Percentiles rank a stretch among this genome's conserved stretches.
Evolutionary conservation across 2,329 filamentous ascomycete species (phyloP).

Genomic region (Exophiala sp.): DNA sequence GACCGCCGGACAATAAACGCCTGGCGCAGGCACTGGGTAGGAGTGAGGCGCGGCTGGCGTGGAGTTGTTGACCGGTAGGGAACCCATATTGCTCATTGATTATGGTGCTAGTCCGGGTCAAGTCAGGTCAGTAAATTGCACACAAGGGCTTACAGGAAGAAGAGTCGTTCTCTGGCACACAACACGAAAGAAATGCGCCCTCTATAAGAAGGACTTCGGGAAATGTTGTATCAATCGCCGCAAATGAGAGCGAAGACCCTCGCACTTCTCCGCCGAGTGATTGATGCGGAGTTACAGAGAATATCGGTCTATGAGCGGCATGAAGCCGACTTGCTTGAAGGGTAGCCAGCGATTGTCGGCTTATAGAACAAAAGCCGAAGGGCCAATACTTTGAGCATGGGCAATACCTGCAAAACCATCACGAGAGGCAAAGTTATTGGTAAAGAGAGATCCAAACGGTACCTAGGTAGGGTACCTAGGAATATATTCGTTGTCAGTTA

Average conservation of each 20-base stretch:
- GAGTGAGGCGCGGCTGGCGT: slow-evolving; percentile 8
- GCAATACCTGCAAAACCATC: no score
- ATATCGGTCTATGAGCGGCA: background rate
- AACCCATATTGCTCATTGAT: slow-evolving; percentile 19
- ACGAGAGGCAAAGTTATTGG: no score
- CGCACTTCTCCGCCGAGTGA: background rate
- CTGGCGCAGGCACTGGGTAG: slow-evolving; percentile 33
- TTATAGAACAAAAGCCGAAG: no score
- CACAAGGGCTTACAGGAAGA: background rate
- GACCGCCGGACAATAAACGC: slow-evolving; percentile 50
- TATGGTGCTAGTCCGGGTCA: no score
- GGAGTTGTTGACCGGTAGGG: slow-evolving; percentile 6
- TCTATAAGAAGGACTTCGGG: background rate
- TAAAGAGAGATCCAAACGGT: background rate
- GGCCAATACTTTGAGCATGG: no score
- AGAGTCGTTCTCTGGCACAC: no score
- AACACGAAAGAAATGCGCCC: background rate
- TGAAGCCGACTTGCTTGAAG: no score
- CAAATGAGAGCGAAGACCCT: no score
- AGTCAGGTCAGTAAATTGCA: background rate
- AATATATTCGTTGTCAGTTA: background rate
- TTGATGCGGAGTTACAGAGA: background rate
- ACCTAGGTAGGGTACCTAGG: no score
- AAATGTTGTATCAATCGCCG: no score
- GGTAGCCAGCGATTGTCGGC: no score